These are phyloP conservation scores for Neobulgaria alba DNA, from an alignment of 2,329 filamentous ascomycete genomes.

Conservation along the genomic window DNA sequence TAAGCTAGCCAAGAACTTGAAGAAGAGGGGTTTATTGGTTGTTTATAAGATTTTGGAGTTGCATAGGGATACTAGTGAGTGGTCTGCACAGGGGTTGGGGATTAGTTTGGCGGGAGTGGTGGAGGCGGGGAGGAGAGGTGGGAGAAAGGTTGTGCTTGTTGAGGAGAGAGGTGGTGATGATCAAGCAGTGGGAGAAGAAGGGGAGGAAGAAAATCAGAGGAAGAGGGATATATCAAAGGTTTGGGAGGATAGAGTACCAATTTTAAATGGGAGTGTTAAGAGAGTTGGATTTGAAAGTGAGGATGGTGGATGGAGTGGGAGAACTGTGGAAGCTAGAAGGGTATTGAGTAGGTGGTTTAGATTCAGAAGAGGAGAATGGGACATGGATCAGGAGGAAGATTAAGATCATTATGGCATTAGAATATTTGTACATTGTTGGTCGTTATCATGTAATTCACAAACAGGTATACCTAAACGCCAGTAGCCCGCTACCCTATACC, in stretches of 20 bases:
- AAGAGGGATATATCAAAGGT: constrained; percentile 6
- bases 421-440: constrained; percentile 6
- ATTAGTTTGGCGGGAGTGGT: constrained; percentile 53
- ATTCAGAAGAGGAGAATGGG: constrained; percentile 36
- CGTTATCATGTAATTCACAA: constrained; percentile 26
- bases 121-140: constrained; percentile 45
- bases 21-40: constrained; percentile 39
- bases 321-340: constrained; percentile 46
- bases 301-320: constrained; percentile 47
- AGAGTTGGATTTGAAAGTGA: constrained; percentile 35
- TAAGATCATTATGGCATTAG: background rate
- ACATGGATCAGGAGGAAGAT: constrained; percentile 5
- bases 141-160: constrained; percentile 36
- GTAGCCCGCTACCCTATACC: constrained; percentile 6
- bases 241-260: constrained; percentile 47
- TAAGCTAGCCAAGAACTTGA: no score
- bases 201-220: constrained; percentile 27
- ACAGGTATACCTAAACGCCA: constrained; percentile 28
- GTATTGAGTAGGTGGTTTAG: constrained; percentile 60
- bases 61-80: constrained; percentile 62
- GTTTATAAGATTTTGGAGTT: constrained; percentile 57
- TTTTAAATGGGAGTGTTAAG: constrained; percentile 49
- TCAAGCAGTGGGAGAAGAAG: constrained; percentile 30
- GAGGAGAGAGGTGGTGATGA: constrained; percentile 17
- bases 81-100: constrained; percentile 65